Percentiles rank a stretch among this genome's conserved stretches.
Evolutionary conservation across 208 protist genomes (phyloP).

Genomic region (Trypanosoma boissoni): DNA sequence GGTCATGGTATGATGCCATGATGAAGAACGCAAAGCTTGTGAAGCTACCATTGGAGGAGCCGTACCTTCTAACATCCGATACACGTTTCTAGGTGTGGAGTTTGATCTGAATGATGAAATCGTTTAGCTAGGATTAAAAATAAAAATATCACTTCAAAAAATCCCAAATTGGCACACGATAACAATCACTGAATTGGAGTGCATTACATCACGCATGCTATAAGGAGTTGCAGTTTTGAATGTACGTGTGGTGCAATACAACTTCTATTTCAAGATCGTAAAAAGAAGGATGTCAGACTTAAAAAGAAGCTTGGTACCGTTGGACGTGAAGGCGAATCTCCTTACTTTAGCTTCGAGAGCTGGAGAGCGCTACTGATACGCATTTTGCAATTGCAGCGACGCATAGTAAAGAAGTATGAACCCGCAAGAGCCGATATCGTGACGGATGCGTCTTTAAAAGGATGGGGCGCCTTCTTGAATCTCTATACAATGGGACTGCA

Average conservation of each 20-base stretch:
- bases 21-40: background rate
- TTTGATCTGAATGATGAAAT: background rate
- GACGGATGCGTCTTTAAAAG: constrained; percentile 16
- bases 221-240: background rate
- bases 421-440: background rate
- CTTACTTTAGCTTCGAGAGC: background rate
- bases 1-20: background rate
- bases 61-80: background rate
- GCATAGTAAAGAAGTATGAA: no score
- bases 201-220: background rate
- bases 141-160: background rate
- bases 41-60: background rate
- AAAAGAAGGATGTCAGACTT: no score
- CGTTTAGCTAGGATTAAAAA: background rate
- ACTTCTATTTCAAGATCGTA: background rate
- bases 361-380: background rate
- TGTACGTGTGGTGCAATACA: background rate
- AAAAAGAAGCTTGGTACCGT: background rate
- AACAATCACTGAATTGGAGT: background rate
- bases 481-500: background rate
- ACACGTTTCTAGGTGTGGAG: background rate
- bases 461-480: constrained; percentile 15
- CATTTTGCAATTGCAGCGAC: background rate
- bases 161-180: background rate
- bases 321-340: background rate